Evolutionary conservation across 805 yeast genomes (phyloP), one percentile per base, ranked within the genome.

Genomic region (Gaillardinia entomophila): DNA sequence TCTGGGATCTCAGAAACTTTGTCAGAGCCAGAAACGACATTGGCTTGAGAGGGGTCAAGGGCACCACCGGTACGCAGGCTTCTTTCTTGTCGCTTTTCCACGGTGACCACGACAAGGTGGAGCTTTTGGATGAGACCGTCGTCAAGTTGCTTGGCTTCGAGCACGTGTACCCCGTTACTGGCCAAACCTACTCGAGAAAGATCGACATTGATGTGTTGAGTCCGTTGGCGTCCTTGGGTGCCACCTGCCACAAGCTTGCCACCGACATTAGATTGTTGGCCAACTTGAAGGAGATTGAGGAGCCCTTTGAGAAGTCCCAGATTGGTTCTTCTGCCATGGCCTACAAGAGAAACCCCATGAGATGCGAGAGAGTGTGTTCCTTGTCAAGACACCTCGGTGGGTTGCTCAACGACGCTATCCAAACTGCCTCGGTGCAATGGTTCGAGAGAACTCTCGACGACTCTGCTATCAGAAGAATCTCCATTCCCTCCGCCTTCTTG

Each of bases 301-400:
- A 92, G 66, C 98, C 98, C 18, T 92, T 92, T 57, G 98, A 92
- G 71, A 86, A 85, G 68, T 79, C 89, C n/a, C 98, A 92, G 73
- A 92, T 92, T 55, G 98, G 98, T 26, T 88, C 97, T 10, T 76
- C 87, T 35, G 98, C 98, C 27, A 92, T 92, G 98, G 98, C 98
- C 19, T 92, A 92, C 73, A 92, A 92, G 77, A 82, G 98, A 70
- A 92, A 92, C 69, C 98, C 98, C 63, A 92, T 92, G 98, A 83
- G 98, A 71, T 82, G 90, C 57, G 98, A 92, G 71, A 80, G 98
- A 64, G 97, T 92, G 38, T 92, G 98, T 69, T 92, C 98, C n/a
- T 75, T 92, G 46, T 79, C 97, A 14, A 85, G 98, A 71, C 97
- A 90, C 62, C 63, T 92, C 63, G 95, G 96, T 43, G 82, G 95